Evolutionary conservation across 2,329 filamentous ascomycete species (phyloP).

Genomic region (Penicillium rolfsii): DNA sequence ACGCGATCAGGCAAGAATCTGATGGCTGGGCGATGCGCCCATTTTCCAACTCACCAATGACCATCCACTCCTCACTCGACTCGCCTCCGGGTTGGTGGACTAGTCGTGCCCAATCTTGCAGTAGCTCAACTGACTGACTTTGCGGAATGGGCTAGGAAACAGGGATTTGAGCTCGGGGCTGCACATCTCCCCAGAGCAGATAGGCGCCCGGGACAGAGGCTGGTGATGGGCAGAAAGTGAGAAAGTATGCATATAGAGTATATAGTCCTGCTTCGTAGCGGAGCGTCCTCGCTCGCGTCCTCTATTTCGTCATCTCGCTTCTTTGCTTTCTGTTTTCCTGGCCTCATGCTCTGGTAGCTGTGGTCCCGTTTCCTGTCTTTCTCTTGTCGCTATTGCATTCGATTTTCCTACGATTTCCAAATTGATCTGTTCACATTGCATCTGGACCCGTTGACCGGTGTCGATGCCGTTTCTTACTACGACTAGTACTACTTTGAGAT

Average conservation of each 20-base stretch:
- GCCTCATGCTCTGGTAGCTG: conserved; percentile 42
- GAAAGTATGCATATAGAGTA: conserved; percentile 19
- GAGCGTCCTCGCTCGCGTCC: conserved; percentile 32
- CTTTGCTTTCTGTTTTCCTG: conserved; percentile 14
- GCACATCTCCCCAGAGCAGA: conserved; percentile 21
- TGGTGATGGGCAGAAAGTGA: not conserved
- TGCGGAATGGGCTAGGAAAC: conserved; percentile 4
- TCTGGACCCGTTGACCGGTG: conserved; percentile 39
- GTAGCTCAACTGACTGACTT: conserved; percentile 31
- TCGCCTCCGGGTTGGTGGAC: conserved; percentile 18
- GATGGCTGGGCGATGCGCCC: conserved; percentile 29
- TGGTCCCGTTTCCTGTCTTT: conserved; percentile 30
- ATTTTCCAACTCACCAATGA: conserved; percentile 23
- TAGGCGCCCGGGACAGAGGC: conserved; percentile 14
- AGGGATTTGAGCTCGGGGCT: conserved; percentile 19
- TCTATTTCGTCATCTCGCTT: conserved; percentile 31
- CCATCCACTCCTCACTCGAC: not conserved
- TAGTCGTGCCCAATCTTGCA: conserved; percentile 38
- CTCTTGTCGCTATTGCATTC: conserved; percentile 15
- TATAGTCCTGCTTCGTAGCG: conserved; percentile 36
- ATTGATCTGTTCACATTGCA: conserved; percentile 5
- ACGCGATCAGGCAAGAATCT: conserved; percentile 6
- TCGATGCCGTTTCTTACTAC: conserved; percentile 27
- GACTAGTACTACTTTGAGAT: conserved; percentile 23
- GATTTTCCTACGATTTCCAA: not conserved